Base-by-base conservation (phyloP, 805 yeast species). In the Martiniozyma abietophila region DNA sequence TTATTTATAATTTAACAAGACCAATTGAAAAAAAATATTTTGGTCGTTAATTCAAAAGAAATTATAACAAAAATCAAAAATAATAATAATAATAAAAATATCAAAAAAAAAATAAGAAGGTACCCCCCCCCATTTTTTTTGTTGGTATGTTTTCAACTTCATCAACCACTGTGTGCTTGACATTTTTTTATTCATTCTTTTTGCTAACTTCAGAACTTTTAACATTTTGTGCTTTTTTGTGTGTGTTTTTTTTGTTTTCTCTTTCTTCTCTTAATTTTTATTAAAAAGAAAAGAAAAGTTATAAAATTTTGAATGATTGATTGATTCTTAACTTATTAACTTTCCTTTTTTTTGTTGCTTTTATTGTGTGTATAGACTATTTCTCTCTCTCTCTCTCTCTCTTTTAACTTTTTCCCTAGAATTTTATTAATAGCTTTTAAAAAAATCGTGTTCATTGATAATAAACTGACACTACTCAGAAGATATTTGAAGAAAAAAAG, bases 11-110 rank as follows among this genome's bases (percentile, higher is more conserved):
- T 48, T 31, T 62, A 21, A 57, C 64, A 19, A 69, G 94, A 59
- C 76, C 76, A 28, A 49, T 80, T 9, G 94, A 83, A 63, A 58
- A 64, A 54, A 79, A 76, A 57, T 76, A 74, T 50, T 53, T 65
- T 40, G 82, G 72, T 30, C 71, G 74, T 48, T 58, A 47, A 47
- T 25, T 26, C 4, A 22, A 3, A 12, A 11, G 10, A 11, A 22
- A 22, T 22, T n/a, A n/a, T n/a, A n/a, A n/a, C n/a, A n/a, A n/a
- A n/a, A n/a, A n/a, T n/a, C n/a, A n/a, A n/a, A n/a, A n/a, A n/a
- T n/a, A n/a, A n/a, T n/a, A n/a, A n/a, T n/a, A n/a, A n/a, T n/a
- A n/a, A n/a, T n/a, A n/a, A n/a, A n/a, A n/a, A n/a, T n/a, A n/a
- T n/a, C n/a, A n/a, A n/a, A n/a, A n/a, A n/a, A n/a, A n/a, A n/a